Base-by-base conservation (phyloP, 305 asterid genomes). In the Solanum hybrid region DNA sequence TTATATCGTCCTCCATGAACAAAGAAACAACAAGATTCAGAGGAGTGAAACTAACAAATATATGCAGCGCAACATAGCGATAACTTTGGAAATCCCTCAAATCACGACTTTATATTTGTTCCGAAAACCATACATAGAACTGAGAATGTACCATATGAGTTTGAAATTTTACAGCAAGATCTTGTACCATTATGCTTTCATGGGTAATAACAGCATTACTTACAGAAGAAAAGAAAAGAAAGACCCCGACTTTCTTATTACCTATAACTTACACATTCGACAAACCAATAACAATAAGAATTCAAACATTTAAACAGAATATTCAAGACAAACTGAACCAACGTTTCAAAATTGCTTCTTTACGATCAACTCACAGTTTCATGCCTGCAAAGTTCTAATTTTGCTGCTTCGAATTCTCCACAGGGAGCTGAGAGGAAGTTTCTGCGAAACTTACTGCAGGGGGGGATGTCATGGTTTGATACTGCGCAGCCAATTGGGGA, bases 401-500 rank as follows among this genome's bases (percentile, higher is more conserved):
- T 89, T 92, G 97, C 92, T 94, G 97, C 93, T 93, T 94, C 28
- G 93, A 51, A 88, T 86, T 95, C 90, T 96, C 99, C 8, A 93
- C 11, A 31, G 96, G 92, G 89, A 92, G 91, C 95, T 94, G 99
- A 26, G 95, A 89, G 20, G 97, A 91, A 86, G 92, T 92, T 89
- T 96, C 98, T 4, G 96, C 64, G 64, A 89, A 78, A 88, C 91
- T 91, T 83, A 82, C 89, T 24, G 91, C 89, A 86, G 97, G 95
- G 69, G 92, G 87, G 9, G 97, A 90, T 22, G 98, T 91, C 94
- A 94, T 89, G 3, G 98, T 96, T 90, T 96, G 99, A 91, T 94
- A 97, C 85, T 97, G 99, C 28, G 95, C 94, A 75, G 96, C 92
- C 92, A 94, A n/a, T 91, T 96, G 98, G 11, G 96, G 98, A 51